Evolutionary conservation across 306 rosid species (phyloP).

Genomic region (Vachellia pachyceras): DNA sequence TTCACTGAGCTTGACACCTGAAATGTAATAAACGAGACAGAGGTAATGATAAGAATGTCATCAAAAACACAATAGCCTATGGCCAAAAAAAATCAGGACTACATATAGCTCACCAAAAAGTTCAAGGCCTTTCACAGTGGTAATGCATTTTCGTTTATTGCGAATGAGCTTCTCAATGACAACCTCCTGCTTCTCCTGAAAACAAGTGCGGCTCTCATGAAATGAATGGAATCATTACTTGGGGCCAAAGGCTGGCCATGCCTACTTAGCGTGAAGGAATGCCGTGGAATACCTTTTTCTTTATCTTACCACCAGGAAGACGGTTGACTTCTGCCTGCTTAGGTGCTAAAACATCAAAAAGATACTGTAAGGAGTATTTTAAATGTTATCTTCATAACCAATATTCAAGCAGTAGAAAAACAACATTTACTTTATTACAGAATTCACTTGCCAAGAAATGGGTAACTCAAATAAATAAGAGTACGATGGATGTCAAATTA

Average conservation of each 20-base stretch:
- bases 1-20: background rate
- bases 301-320: slow-evolving; percentile 99
- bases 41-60: background rate
- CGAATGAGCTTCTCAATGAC: slow-evolving; percentile 90
- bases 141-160: slow-evolving; percentile 91
- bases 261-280: background rate
- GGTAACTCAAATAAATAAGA: background rate
- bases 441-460: slow-evolving; percentile 8
- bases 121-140: slow-evolving; percentile 95
- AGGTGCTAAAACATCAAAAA: slow-evolving; percentile 51
- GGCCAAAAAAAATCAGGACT: slow-evolving; percentile 2
- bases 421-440: background rate
- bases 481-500: slow-evolving; percentile 12
- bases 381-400: slow-evolving; percentile 6
- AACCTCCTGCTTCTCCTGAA: slow-evolving; percentile 93
- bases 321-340: slow-evolving; percentile 93
- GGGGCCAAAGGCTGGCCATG: background rate
- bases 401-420: slow-evolving; percentile 14
- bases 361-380: background rate
- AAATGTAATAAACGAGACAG: background rate
- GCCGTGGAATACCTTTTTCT: slow-evolving; percentile 78
- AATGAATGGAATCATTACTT: slow-evolving; percentile 7
- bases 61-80: slow-evolving; percentile 12
- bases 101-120: slow-evolving; percentile 78
- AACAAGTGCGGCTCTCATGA: slow-evolving; percentile 31